Evolutionary conservation across 1,284 basidiomycete genomes (phyloP), one percentile per base, ranked within the genome.

Genomic region (Blastosporella zonata): DNA sequence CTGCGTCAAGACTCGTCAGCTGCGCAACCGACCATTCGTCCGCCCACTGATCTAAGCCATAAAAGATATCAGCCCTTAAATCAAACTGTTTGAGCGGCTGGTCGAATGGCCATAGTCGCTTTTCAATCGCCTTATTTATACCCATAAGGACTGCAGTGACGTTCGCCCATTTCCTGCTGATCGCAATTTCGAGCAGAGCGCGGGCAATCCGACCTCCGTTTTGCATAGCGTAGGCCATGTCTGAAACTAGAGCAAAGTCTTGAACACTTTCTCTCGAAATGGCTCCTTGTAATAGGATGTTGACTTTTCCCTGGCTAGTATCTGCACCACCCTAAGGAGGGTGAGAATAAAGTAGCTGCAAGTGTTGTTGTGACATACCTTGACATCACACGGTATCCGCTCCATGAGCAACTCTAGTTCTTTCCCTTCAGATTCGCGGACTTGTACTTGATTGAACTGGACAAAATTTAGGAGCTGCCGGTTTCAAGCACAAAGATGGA

Each of bases 161-260:
- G 55, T 79, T 85, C 0, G 94, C 93, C 90, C 91, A 97, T 64
- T 93, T 93, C 55, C 82, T 82, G 63, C 90, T 93, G 57, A 99
- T 81, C 0, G 91, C 91, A 35, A 99, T 97, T 66, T 99, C 97
- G 13, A 98, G 78, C 6, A 99, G 74, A 13, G 96, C 92, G 17
- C 97, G 85, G 49, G 94, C 81, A 59, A 99, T 97, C 55, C 97
- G 90, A 6, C 90, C 94, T 6, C 90, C 92, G 61, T 99, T 99
- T 61, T 94, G 92, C 23, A 91, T 90, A 33, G 86, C 91, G 62
- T 97, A 99, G 3, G 87, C 93, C 59, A 86, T 88, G 65, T 99
- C 97, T 0, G 96, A 99, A 1, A 99, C 89, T 44, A 99, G 75
- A 7, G 97, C 97, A 65, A 98, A 99, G 69, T 99, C 97, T 53